Evolutionary conservation across 257 asterid genomes (phyloP), one percentile per base, ranked within the genome.

Genomic region (Misopates orontium): DNA sequence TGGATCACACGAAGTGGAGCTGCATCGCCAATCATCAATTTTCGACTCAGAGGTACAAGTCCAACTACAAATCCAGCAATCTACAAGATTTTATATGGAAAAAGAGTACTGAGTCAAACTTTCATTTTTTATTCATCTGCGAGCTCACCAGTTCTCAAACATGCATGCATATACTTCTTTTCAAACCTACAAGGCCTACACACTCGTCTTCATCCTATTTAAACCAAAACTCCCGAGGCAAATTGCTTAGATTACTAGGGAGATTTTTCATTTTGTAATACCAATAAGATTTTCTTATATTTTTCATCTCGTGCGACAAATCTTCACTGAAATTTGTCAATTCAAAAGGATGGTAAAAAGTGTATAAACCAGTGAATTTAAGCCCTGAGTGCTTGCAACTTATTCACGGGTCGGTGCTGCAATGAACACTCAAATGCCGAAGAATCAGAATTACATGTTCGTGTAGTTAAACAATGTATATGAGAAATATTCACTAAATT

Each of bases 1-100:
- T 81, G 95, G 66, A 91, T 36, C 56, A 88, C 89, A 39, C 78
- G 95, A 39, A 91, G 77, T 40, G 94, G 95, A 69, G 98, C 94
- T 56, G 76, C 23, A 68, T 86, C 95, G 40, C 95, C 96, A 52
- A 91, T 82, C 52, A 83, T 23, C 36, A 78, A 63, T 52, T 75
- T 70, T 68, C 93, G 84, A 58, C 88, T 70, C 61, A 64, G 83
- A 74, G 96, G 93, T 56, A 88, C 78, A 16, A 88, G 83, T 68
- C 97, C 97, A 42, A 88, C 84, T 56, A 69, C 66, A 64, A 91
- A 91, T 70, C 98, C 98, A 50, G 56, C 79, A 74, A 88, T 60
- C 97, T 91, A 87, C 41, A n/a, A 19, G 11, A 56, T 5, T 36
- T 4, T 3, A 36, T 3, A 36, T 1, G 59, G 41, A 15, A 18